Conservation (phyloP, 257 asterid species). For the Solanum tarapatanum region DNA sequence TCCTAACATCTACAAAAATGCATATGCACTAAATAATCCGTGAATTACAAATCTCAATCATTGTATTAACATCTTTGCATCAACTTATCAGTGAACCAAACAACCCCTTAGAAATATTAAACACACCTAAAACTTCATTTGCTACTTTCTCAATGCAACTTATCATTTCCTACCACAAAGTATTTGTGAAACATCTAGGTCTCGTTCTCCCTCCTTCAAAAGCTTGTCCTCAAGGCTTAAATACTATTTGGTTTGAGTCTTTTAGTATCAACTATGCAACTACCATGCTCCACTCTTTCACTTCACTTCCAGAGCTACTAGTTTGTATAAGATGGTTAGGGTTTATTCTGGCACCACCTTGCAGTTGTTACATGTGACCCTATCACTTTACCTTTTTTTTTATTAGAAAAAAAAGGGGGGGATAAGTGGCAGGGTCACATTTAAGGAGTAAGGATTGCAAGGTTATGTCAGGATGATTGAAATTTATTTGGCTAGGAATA, state of each 20-base stretch:
- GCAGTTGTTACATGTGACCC: not conserved
- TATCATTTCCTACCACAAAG: not conserved
- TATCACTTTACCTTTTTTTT: not conserved
- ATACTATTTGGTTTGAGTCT: not conserved
- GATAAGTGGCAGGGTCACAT: not conserved
- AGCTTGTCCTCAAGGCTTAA: not conserved
- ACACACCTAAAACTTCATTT: not conserved
- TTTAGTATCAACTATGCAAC: not conserved
- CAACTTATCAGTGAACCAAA: not conserved
- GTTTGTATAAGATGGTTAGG: not conserved
- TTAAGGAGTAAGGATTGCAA: not conserved
- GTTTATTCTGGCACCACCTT: not conserved
- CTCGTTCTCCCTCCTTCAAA: not conserved
- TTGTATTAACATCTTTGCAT: not conserved
- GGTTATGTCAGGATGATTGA: not conserved
- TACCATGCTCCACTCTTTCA: not conserved
- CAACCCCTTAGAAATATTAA: not conserved
- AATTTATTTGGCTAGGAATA: not conserved
- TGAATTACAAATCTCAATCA: not conserved
- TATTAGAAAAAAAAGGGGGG: not conserved
- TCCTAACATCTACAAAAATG: not conserved
- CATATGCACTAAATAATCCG: not conserved
- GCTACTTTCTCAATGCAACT: not conserved
- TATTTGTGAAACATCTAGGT: not conserved
- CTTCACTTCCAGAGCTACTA: not conserved